Evolutionary conservation across 495 filamentous ascomycete species (phyloP).

Genomic region (Cercophora samala): DNA sequence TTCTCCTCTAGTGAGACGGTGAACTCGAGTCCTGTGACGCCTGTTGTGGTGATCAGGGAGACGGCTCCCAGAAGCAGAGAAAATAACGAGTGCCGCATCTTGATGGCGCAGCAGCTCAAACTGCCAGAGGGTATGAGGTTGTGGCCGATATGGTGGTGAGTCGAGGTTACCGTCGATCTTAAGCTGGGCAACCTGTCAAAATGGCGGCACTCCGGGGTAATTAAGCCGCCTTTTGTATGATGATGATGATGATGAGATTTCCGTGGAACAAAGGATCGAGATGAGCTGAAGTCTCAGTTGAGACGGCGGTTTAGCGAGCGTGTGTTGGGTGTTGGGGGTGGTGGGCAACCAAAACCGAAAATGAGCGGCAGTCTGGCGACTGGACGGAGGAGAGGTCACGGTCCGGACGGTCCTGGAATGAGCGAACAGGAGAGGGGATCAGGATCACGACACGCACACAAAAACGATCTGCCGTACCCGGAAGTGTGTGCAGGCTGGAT

Average conservation of each 20-base stretch:
- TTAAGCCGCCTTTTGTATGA: not conserved
- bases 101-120: not conserved
- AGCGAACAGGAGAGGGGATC: constrained; percentile 4
- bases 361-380: constrained; percentile 1
- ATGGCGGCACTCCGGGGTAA: not conserved
- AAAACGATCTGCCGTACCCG: constrained; percentile 2
- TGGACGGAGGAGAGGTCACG: not conserved
- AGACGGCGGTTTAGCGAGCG: not conserved
- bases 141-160: not conserved
- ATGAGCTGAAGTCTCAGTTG: not conserved
- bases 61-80: constrained; percentile 10
- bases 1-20: constrained; percentile 21
- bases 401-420: constrained; percentile 5
- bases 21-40: constrained; percentile 24
- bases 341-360: not conserved
- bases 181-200: not conserved
- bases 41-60: constrained; percentile 17
- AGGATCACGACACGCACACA: not conserved
- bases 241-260: not conserved
- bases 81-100: constrained; percentile 23
- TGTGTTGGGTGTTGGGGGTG: not conserved
- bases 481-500: not conserved
- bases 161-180: constrained; percentile 1
- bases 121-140: not conserved
- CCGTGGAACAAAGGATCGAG: not conserved